Base-by-base conservation (phyloP, 2,329 filamentous ascomycete species). In the Ophiocordyceps sinensis region DNA sequence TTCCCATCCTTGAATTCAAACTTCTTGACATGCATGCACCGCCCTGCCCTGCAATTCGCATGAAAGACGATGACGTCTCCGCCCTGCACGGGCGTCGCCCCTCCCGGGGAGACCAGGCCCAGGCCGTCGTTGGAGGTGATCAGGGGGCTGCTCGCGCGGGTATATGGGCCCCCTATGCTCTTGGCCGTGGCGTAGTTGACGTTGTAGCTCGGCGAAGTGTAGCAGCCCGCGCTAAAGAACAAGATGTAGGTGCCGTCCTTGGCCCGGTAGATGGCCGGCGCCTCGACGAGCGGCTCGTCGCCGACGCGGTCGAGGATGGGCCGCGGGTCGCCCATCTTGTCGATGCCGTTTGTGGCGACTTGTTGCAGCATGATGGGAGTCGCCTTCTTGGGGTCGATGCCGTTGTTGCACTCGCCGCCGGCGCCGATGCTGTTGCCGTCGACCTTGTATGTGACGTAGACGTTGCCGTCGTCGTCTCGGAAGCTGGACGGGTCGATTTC, bases 391-490 rank as follows among this genome's bases (percentile, higher is more conserved):
- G 39, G 39, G 13, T 36, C 23, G n/a, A 19, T 17, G 31, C 39
- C 39, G 39, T 40, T 40, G 8, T 35, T 35, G 31, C 39, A 40
- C 21, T 40, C 31, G 23, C 39, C 39, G 21, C 39, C 39, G 21
- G 10, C 15, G 21, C 39, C 39, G 21, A 40, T 21, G 31, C 31
- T 40, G 39, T 40, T 40, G 30, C 30, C 31, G 39, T 40, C 39
- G 30, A 13, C 15, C 32, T 40, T 40, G 23, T 40, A 40, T 9
- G 28, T 35, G 17, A 39, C 38, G 31, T 40, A 40, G 1, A 15
- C 13, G 10, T 11, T 29, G 10, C 39, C 39, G 31, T 36, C 31
- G 2, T 28, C 13, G 21, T 40, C 39, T 3, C n/a, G 32, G 39
- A 40, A 40, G 39, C 30, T 31, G 11, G 39, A 28, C 10, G 31